A percentile compares a stretch with the other conserved stretches of the same genome.
Conservation (phyloP, 768 basidiomycete genomes). For the Amanita phalloides region DNA sequence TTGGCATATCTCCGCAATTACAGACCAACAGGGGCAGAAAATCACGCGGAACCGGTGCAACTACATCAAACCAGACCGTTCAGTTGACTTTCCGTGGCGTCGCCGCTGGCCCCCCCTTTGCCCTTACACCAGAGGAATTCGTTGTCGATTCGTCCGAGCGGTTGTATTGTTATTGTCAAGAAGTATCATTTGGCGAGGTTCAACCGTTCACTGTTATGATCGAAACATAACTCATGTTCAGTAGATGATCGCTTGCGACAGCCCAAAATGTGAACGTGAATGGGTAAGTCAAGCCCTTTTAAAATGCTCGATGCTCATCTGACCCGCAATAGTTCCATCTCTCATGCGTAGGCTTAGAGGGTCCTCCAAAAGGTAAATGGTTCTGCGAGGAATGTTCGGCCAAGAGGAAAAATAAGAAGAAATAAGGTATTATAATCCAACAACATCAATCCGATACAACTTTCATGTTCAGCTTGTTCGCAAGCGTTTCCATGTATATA, state of each 20-base stretch:
- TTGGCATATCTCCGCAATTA: neutral
- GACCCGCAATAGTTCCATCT: conserved; percentile 52
- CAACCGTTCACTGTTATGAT: conserved; percentile 15
- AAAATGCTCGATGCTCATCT: neutral
- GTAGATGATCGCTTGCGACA: conserved; percentile 86
- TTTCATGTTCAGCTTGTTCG: conserved; percentile 66
- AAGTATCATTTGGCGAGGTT: conserved; percentile 74
- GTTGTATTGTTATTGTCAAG: conserved; percentile 75
- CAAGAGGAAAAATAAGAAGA: conserved; percentile 18
- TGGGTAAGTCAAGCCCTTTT: conserved; percentile 49
- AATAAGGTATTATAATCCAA: neutral
- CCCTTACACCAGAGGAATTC: conserved; percentile 6
- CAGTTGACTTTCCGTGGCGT: conserved; percentile 3
- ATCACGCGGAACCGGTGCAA: neutral
- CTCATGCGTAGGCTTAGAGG: conserved; percentile 49
- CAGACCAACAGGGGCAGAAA: neutral
- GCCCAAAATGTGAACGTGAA: conserved; percentile 57
- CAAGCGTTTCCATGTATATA: conserved; percentile 82
- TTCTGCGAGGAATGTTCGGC: conserved; percentile 57
- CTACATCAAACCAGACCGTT: neutral
- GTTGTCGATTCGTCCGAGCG: conserved; percentile 35
- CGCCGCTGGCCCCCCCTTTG: neutral
- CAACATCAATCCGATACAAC: conserved; percentile 15
- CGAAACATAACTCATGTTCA: conserved; percentile 1
- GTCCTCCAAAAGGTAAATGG: conserved; percentile 57